Evolutionary conservation across 139 green algal genomes (phyloP), one percentile per base, ranked within the genome.

Genomic region (Astrephomene gubernaculifera): DNA sequence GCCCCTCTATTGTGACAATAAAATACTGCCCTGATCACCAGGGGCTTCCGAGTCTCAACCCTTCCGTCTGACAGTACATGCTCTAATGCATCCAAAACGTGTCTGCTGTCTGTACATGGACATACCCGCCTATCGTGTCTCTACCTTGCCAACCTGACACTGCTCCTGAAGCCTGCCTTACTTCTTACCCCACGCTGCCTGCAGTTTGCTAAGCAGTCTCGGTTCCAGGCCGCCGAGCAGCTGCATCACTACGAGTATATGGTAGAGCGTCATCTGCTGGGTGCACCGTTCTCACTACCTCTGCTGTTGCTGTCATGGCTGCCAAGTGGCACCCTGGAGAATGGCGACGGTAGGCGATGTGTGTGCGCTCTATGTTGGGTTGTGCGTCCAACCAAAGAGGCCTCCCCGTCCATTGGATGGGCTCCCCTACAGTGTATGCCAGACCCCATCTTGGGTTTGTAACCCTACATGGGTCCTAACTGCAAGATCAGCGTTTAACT

Each of bases 191-290:
- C 19, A 6, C 17, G 9, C 17, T 22, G 6, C 19, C n/a, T 22
- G n/a, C 38, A 74, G 68, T 19, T 39, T 3, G 45, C 52, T 44
- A 31, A 21, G 31, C 71, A 65, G 38, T 65, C 74, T 2, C 24
- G 27, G 25, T 70, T 82, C 54, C 74, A 82, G 27, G 21, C 29
- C 14, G 52, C 52, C 0, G 54, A 65, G 36, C 70, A 71, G 1
- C 54, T 82, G 4, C 21, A 14, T 1, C 57, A 43, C 0, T 82
- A 82, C 38, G 57, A 82, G 1, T 82, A 52, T 54, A 82, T 68
- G 74, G 74, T 82, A 27, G 41, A 76, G 25, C 69, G 43, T 1
- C 41, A 39, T 29, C 69, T 76, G 6, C 10, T 76, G 17, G 41
- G 41, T 6, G 69, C 69, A 29, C 69, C 69, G 10, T 76, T 76